phyloP scores from a whole-genome alignment of 306 rosid genomes.

The Lathyrus sativus region DNA sequence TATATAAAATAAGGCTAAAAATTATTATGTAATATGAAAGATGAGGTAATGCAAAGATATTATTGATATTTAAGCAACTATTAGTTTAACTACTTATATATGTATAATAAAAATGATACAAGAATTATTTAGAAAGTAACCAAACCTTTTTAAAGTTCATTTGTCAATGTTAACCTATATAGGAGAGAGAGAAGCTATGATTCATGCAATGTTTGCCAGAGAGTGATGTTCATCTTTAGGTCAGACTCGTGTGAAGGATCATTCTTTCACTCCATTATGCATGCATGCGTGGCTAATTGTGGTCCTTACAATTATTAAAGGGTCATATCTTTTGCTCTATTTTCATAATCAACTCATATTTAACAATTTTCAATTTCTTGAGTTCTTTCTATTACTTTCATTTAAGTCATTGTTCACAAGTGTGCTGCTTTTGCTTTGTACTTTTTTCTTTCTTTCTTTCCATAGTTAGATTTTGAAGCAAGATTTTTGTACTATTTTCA shows the following conservation, averaged over 20 bases:
- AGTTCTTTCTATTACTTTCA: no score
- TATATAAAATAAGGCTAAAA: no score
- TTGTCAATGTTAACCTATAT: conserved; percentile 35
- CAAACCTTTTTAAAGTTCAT: conserved; percentile 35
- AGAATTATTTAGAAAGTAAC: conserved; percentile 35
- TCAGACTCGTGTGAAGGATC: conserved; percentile 8
- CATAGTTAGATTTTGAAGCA: no score
- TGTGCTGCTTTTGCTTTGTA: no score
- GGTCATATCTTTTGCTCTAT: conserved; percentile 12
- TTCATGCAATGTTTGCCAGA: conserved; percentile 31
- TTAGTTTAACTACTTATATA: not conserved
- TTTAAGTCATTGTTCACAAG: no score
- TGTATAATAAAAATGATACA: not conserved
- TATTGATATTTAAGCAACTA: conserved; percentile 15
- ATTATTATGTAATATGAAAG: not conserved
- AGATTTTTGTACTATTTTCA: no score
- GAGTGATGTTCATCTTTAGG: conserved; percentile 30
- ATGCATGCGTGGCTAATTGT: conserved; percentile 19
- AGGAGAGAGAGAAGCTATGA: conserved; percentile 19
- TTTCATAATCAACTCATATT: conserved; percentile 6
- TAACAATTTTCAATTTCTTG: not conserved
- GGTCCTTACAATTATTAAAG: conserved; percentile 42
- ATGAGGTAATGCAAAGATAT: conserved; percentile 11
- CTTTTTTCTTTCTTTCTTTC: no score
- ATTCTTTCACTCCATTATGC: conserved; percentile 30